A percentile compares a stretch with the other conserved stretches of the same genome.
phyloP scores from a whole-genome alignment of 1,284 basidiomycete genomes.

The Calocybe gambosa region DNA sequence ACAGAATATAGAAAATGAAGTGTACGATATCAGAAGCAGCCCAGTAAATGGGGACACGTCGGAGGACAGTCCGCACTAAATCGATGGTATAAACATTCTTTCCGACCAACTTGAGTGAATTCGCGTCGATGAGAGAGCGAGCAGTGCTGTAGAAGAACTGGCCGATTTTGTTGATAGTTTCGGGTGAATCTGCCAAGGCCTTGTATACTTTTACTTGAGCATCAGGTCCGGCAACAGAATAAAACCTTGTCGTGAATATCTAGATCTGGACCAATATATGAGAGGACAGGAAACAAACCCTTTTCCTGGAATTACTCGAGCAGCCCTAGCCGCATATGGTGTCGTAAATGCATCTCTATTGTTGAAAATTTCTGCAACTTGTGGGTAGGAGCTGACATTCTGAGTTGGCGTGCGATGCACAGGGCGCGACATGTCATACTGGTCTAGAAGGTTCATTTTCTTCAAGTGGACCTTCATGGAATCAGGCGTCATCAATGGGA shows the following conservation, averaged over 20 bases:
- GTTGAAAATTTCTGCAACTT: slow-evolving; percentile 48
- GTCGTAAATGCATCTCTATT: slow-evolving; percentile 39
- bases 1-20: background rate
- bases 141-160: slow-evolving; percentile 60
- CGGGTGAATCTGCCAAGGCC: slow-evolving; percentile 40
- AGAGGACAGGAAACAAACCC: slow-evolving; percentile 37
- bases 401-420: slow-evolving; percentile 20
- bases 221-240: slow-evolving; percentile 42
- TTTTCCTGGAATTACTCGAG: slow-evolving; percentile 45
- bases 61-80: slow-evolving; percentile 66
- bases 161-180: slow-evolving; percentile 43
- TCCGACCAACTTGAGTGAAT: slow-evolving; percentile 51
- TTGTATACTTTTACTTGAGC: slow-evolving; percentile 45
- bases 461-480: slow-evolving; percentile 56
- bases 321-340: slow-evolving; percentile 44
- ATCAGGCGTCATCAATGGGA: slow-evolving; percentile 77
- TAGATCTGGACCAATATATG: background rate
- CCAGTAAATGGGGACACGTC: slow-evolving; percentile 62
- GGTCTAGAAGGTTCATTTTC: slow-evolving; percentile 44
- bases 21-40: slow-evolving; percentile 61
- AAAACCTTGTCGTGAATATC: slow-evolving; percentile 57
- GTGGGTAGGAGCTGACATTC: slow-evolving; percentile 40
- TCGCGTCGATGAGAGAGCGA: slow-evolving; percentile 42
- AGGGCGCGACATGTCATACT: slow-evolving; percentile 51
- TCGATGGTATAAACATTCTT: slow-evolving; percentile 51